Base-by-base conservation (phyloP, 2,329 filamentous ascomycete genomes). In the Helotiales sp. region DNA sequence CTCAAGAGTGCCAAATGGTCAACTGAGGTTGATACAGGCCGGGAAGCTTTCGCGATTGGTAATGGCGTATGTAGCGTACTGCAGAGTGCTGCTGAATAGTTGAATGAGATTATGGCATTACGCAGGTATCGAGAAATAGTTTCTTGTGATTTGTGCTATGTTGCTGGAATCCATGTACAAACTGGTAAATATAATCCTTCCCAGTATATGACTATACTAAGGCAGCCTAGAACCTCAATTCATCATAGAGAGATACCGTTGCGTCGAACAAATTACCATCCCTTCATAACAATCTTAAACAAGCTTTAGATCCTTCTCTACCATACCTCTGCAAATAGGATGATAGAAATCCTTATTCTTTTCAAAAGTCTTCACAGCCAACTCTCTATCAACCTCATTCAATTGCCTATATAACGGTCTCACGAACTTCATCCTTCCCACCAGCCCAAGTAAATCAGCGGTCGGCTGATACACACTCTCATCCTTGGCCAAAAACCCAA, bases 391-490 rank as follows among this genome's bases (percentile, higher is more conserved):
- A 36, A 90, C 84, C 72, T 86, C 85, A 69, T 88, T 87, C 65
- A 99, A 76, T 50, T 84, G 82, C 60, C 88, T 82, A 76, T 88
- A 97, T 69, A 98, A 75, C 22, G 93, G 91, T 48, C 93, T 81
- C 58, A 98, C 93, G 74, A 93, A 98, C 82, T 98, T 98, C 95
- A 99, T 98, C 57, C 95, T 81, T 12, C 95, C 95, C 24, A 97
- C 92, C 52, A 81, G 81, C 30, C 90, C 90, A 36, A 98, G 78
- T 55, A 97, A 78, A 58, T 90, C 84, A 1, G 88, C 86, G 0
- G 91, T 85, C 1, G 87, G 87, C 59, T 84, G 71, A 68, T 93
- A 91, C 34, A 89, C 83, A 57, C 79, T 82, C 52, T 81, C 74
- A 67, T 92, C 90, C 57, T 86, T 83, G 12, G 90, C 89, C 67